Evolutionary conservation across 371 early-diverging fungal genomes (phyloP).

Genomic region (Umbelopsis sp.): DNA sequence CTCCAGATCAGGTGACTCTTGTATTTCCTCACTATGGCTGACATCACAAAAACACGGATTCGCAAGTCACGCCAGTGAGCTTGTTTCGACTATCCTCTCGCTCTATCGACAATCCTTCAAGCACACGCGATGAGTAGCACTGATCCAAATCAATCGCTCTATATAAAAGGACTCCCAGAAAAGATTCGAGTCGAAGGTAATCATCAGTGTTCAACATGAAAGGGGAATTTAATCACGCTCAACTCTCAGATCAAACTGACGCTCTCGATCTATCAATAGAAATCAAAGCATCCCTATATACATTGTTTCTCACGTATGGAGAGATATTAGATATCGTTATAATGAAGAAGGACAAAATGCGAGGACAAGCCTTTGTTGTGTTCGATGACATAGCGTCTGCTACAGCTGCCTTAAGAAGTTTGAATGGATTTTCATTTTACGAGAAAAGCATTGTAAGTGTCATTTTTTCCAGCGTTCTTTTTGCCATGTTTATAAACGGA

Average conservation of each 20-base stretch:
- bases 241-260: neutral
- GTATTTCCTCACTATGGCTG: too few species aligned
- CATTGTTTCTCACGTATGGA: conserved; percentile 83
- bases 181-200: conserved; percentile 27
- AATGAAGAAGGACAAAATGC: conserved; percentile 75
- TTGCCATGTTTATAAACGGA: neutral
- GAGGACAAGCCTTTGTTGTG: conserved; percentile 96
- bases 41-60: neutral
- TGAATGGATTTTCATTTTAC: conserved; percentile 80
- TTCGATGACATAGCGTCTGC: conserved; percentile 81
- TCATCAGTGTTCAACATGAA: neutral
- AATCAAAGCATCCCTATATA: conserved; percentile 70
- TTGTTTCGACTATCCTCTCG: neutral
- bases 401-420: conserved; percentile 56
- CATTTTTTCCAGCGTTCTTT: neutral
- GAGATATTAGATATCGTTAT: conserved; percentile 87
- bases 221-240: neutral
- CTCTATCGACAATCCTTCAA: neutral
- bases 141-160: conserved; percentile 28
- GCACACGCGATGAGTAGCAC: conserved; percentile 24
- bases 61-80: neutral
- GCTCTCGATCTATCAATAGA: conserved; percentile 40
- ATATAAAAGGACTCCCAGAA: conserved; percentile 24
- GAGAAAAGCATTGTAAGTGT: conserved; percentile 73
- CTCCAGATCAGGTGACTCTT: too few species aligned